These are phyloP conservation scores for Elsinoe perseae DNA, from an alignment of 2,329 filamentous ascomycete species.

Conservation along the genomic window DNA sequence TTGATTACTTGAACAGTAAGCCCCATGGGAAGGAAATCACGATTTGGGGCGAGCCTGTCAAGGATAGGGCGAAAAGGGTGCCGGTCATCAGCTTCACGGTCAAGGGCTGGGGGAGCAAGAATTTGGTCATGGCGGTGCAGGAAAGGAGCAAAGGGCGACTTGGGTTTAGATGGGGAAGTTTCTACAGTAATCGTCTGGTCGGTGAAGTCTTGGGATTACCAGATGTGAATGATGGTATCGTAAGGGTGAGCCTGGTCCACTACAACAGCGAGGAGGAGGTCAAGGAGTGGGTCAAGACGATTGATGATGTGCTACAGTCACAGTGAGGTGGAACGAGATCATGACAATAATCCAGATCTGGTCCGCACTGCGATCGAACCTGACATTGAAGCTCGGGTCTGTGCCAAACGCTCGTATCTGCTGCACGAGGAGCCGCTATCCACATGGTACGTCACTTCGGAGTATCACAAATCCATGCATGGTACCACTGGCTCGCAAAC, in stretches of 20 bases:
- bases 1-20: slow-evolving; percentile 51
- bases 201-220: slow-evolving; percentile 47
- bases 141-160: slow-evolving; percentile 42
- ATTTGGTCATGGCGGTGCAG: slow-evolving; percentile 57
- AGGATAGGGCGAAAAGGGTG: slow-evolving; percentile 46
- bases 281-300: slow-evolving; percentile 42
- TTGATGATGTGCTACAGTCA: slow-evolving; percentile 40
- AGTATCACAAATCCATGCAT: too few species aligned
- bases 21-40: slow-evolving; percentile 39
- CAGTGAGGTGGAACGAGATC: too few species aligned
- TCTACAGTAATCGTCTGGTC: slow-evolving; percentile 59
- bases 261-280: slow-evolving; percentile 64
- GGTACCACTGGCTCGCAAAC: too few species aligned
- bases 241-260: slow-evolving; percentile 64
- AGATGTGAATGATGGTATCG: slow-evolving; percentile 54
- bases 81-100: slow-evolving; percentile 62
- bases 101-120: slow-evolving; percentile 47
- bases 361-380: too few species aligned
- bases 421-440: too few species aligned
- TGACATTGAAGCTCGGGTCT: too few species aligned
- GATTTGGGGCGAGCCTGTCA: slow-evolving; percentile 50
- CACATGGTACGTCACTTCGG: too few species aligned
- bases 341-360: too few species aligned
- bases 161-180: slow-evolving; percentile 59
- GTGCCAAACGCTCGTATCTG: too few species aligned